A percentile compares a stretch with the other conserved stretches of the same genome.
Evolutionary conservation across 768 basidiomycete species (phyloP).

Genomic region (Chalciporus chontae): DNA sequence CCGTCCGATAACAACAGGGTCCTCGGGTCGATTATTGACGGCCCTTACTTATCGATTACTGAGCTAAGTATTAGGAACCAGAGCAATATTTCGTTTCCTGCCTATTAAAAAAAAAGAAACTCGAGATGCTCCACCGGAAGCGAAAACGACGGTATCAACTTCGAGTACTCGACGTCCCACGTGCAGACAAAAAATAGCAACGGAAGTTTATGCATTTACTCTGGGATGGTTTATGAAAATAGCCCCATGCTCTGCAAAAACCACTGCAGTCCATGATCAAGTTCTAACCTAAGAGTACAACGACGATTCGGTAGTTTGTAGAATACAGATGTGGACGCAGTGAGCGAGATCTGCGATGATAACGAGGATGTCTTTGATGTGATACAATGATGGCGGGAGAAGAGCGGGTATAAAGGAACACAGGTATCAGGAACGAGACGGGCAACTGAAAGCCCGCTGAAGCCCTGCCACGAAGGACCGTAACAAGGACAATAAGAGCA

Average conservation of each 20-base stretch:
- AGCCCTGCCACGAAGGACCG: conserved; percentile 17
- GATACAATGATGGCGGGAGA: conserved; percentile 24
- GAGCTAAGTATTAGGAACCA: too few relatives aligned
- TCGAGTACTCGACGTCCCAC: too few relatives aligned
- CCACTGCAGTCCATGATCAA: not conserved
- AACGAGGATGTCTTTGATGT: conserved; percentile 21
- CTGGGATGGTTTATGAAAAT: not conserved
- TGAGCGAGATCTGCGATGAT: conserved; percentile 12
- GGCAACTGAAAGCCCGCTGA: conserved; percentile 14
- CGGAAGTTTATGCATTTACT: conserved; percentile 4
- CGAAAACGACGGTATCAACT: too few relatives aligned
- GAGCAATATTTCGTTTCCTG: too few relatives aligned
- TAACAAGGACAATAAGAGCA: conserved; percentile 23
- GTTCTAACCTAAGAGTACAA: conserved; percentile 17
- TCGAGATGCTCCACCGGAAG: too few relatives aligned
- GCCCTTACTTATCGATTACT: too few relatives aligned
- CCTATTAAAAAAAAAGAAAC: too few relatives aligned
- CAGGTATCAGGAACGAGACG: conserved; percentile 28
- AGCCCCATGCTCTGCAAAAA: conserved; percentile 11
- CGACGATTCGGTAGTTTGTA: conserved; percentile 6
- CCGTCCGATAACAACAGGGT: too few relatives aligned
- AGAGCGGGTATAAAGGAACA: conserved; percentile 27
- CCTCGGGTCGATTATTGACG: too few relatives aligned
- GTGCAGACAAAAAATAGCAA: too few relatives aligned
- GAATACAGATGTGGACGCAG: conserved; percentile 18